A percentile compares a stretch with the other conserved stretches of the same genome.
Evolutionary conservation across 2,329 filamentous ascomycete species (phyloP).

Genomic region (Aureobasidium sp.): DNA sequence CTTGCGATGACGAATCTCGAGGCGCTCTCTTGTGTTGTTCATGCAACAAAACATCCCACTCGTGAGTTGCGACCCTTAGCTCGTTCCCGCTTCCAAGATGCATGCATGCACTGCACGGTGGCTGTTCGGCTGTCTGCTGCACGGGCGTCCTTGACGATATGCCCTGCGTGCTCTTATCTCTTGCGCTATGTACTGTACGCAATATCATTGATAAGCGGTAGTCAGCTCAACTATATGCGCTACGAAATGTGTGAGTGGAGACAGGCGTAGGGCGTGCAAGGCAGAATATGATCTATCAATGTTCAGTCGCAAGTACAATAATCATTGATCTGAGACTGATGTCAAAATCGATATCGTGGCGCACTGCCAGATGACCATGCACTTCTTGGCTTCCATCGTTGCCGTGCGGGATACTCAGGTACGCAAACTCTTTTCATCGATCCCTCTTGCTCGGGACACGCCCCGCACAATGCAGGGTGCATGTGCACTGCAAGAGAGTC

Average conservation of each 20-base stretch:
- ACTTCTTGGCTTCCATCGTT: background rate
- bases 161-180: constrained; percentile 1
- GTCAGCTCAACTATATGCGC: background rate
- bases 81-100: background rate
- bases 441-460: background rate
- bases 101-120: constrained; percentile 7
- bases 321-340: background rate
- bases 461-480: background rate
- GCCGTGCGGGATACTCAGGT: constrained; percentile 6
- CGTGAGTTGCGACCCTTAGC: background rate
- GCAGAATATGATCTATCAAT: constrained; percentile 4
- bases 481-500: background rate
- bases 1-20: background rate
- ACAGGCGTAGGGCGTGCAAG: background rate
- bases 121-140: constrained; percentile 7
- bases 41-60: background rate
- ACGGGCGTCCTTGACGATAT: constrained; percentile 5
- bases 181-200: constrained; percentile 1
- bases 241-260: background rate
- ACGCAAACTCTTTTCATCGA: constrained; percentile 5
- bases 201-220: constrained; percentile 8
- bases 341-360: background rate
- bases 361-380: constrained; percentile 11
- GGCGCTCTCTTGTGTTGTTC: background rate
- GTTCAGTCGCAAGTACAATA: background rate